These are phyloP conservation scores for Laguncularia racemosa DNA, from an alignment of 345 rosid species.

Conservation along the genomic window DNA sequence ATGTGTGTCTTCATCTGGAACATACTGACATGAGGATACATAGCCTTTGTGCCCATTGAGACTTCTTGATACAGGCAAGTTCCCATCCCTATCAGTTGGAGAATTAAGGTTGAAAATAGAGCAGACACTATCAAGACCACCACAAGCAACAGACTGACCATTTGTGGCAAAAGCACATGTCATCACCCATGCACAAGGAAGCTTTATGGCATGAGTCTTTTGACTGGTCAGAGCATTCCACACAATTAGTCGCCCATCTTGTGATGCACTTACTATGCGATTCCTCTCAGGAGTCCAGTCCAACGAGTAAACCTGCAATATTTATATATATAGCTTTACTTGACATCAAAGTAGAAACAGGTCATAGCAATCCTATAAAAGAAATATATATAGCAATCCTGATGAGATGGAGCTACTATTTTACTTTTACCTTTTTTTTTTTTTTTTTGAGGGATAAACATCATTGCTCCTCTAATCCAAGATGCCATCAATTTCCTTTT, in stretches of 20 bases:
- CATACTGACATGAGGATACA: conserved; percentile 90
- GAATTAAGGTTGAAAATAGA: conserved; percentile 91
- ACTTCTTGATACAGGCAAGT: conserved; percentile 61
- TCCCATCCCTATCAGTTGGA: conserved; percentile 75
- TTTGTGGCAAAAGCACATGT: conserved; percentile 94
- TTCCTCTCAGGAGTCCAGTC: conserved; percentile 91
- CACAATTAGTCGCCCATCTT: conserved; percentile 87
- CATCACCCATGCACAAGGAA: conserved; percentile 98
- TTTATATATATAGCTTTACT: not conserved
- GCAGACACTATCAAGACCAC: conserved; percentile 92
- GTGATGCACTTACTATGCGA: conserved; percentile 90
- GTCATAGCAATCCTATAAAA: not conserved
- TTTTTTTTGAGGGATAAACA: too few species aligned
- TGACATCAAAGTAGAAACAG: not conserved
- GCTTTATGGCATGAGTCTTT: conserved; percentile 91
- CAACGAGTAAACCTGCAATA: conserved; percentile 69
- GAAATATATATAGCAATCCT: not conserved
- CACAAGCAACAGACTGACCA: conserved; percentile 93
- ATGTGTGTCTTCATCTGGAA: conserved; percentile 82
- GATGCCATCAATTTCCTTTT: too few species aligned
- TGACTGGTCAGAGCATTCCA: conserved; percentile 98
- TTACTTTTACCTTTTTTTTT: too few species aligned
- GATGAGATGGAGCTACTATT: too few species aligned
- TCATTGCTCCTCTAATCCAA: too few species aligned
- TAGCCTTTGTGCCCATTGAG: conserved; percentile 92